Conservation (phyloP, 768 basidiomycete genomes). For the Suillus hirtellus region DNA sequence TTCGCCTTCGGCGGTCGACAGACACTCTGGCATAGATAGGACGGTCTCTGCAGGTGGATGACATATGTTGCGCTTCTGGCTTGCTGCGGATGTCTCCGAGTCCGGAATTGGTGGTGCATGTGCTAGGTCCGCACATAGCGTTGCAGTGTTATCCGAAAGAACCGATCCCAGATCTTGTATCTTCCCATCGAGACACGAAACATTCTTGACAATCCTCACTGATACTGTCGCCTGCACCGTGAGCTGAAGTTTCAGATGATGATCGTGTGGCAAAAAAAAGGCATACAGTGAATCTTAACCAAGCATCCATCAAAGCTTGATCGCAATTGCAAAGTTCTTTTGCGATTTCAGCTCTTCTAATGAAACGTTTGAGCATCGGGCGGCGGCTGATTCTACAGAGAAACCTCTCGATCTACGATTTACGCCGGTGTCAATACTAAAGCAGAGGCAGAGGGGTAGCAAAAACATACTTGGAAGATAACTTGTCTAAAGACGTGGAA, state of each 20-base stretch:
- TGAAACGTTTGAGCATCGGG: slow-evolving; percentile 77
- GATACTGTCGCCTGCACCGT: neutral
- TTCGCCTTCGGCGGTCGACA: neutral
- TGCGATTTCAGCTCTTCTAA: slow-evolving; percentile 70
- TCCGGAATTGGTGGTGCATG: neutral
- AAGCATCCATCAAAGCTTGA: slow-evolving; percentile 50
- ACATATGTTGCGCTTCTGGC: neutral
- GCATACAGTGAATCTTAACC: slow-evolving; percentile 1
- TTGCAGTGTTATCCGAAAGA: neutral
- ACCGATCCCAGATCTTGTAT: neutral
- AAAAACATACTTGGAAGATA: slow-evolving; percentile 18
- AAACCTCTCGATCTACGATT: slow-evolving; percentile 48
- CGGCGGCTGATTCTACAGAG: slow-evolving; percentile 58
- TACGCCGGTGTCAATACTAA: neutral
- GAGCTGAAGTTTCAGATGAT: neutral
- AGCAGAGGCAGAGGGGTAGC: neutral
- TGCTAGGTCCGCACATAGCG: neutral
- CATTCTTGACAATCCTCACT: neutral
- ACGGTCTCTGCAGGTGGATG: neutral
- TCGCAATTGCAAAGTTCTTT: slow-evolving; percentile 54
- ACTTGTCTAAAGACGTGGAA: slow-evolving; percentile 50
- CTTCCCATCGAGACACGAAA: neutral
- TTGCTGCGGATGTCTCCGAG: neutral
- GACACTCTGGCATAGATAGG: neutral
- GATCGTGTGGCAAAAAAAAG: neutral